phyloP scores from a whole-genome alignment of 257 asterid genomes.

The Nicotiana benthamiana region DNA sequence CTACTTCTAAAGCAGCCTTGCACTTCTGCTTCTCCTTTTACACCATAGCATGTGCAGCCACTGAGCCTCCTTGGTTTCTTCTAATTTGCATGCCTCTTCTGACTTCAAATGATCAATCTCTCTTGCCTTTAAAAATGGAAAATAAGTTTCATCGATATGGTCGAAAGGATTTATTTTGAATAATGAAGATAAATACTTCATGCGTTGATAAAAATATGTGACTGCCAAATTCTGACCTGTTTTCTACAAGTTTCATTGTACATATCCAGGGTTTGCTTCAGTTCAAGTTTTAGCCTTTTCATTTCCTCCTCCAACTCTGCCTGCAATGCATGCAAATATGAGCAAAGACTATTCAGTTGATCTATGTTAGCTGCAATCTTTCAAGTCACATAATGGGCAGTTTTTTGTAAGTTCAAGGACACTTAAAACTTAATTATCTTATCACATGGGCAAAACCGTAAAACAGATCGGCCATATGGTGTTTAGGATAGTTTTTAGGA shows the following conservation, averaged over 20 bases:
- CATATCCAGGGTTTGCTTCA: slow-evolving; percentile 51
- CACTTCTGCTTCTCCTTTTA: slow-evolving; percentile 66
- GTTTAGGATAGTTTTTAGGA: background rate
- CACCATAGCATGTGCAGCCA: slow-evolving; percentile 43
- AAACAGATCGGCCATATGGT: background rate
- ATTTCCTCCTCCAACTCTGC: slow-evolving; percentile 65
- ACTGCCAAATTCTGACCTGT: slow-evolving; percentile 1
- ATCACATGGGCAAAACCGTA: background rate
- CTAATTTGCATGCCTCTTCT: slow-evolving; percentile 31
- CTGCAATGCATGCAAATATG: slow-evolving; percentile 14
- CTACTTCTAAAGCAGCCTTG: slow-evolving; percentile 70
- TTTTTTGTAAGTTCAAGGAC: background rate
- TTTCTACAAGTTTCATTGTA: slow-evolving; percentile 52
- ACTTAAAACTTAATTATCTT: background rate
- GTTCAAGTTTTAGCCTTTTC: slow-evolving; percentile 51
- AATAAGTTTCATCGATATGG: background rate
- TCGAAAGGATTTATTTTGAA: background rate
- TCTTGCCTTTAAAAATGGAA: slow-evolving; percentile 30
- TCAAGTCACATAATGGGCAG: background rate
- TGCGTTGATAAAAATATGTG: background rate
- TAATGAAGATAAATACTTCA: background rate
- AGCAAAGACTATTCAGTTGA: background rate
- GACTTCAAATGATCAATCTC: slow-evolving; percentile 31
- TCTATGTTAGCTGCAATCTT: background rate
- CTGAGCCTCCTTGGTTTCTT: slow-evolving; percentile 38